phyloP scores from a whole-genome alignment of 495 filamentous ascomycete species.

The Aspergillus bridgeri region DNA sequence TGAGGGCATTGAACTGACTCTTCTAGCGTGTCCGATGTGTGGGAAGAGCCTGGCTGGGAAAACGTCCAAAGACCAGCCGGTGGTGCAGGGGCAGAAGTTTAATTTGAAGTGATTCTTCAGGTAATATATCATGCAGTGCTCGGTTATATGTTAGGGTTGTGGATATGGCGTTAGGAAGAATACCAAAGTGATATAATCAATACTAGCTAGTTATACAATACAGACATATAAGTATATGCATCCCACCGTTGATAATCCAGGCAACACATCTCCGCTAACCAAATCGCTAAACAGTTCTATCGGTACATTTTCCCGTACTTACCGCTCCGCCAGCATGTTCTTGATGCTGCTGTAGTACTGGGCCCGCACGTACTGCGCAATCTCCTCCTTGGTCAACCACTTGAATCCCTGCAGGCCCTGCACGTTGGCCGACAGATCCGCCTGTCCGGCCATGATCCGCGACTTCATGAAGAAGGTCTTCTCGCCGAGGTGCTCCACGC shows the following conservation, averaged over 20 bases:
- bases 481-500: constrained; percentile 47
- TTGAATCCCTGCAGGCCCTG: constrained; percentile 76
- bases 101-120: constrained; percentile 53
- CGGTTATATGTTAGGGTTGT: not conserved
- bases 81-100: constrained; percentile 62
- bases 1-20: not conserved
- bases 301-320: constrained; percentile 14
- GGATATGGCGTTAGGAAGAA: constrained; percentile 21
- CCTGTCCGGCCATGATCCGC: constrained; percentile 95
- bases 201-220: constrained; percentile 47
- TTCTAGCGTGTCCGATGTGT: constrained; percentile 62
- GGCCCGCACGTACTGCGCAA: constrained; percentile 55
- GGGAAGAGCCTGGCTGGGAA: constrained; percentile 56
- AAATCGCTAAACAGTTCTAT: constrained; percentile 18
- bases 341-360: constrained; percentile 70
- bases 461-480: constrained; percentile 96
- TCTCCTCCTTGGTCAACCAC: constrained; percentile 90
- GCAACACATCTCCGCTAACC: constrained; percentile 14
- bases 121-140: too few species aligned
- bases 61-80: constrained; percentile 45
- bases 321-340: constrained; percentile 77
- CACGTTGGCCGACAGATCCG: constrained; percentile 67
- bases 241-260: constrained; percentile 17
- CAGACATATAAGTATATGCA: constrained; percentile 37
- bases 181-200: constrained; percentile 17